These are phyloP conservation scores for Entomortierella parvispora DNA, from an alignment of 192 early-diverging fungal species.

Conservation along the genomic window DNA sequence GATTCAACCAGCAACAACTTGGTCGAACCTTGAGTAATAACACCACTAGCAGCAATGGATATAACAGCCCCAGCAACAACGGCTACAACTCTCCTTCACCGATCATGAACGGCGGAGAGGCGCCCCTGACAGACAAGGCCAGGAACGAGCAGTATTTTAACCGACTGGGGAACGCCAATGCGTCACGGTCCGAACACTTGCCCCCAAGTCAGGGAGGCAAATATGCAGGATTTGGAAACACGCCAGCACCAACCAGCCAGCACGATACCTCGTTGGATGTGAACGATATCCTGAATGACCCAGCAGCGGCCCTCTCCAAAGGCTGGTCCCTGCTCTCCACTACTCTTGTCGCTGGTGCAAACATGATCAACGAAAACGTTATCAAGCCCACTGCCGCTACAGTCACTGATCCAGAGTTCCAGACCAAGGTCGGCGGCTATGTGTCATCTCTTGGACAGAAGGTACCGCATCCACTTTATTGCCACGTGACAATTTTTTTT, in stretches of 20 bases:
- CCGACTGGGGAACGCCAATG: slow-evolving; percentile 68
- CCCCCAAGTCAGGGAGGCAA: slow-evolving; percentile 83
- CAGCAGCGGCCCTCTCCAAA: slow-evolving; percentile 71
- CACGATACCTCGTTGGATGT: slow-evolving; percentile 49
- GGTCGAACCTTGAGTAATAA: slow-evolving; percentile 24
- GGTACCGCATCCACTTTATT: slow-evolving; percentile 23
- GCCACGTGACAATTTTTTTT: not conserved
- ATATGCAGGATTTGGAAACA: slow-evolving; percentile 79
- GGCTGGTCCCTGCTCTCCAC: slow-evolving; percentile 73
- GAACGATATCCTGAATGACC: slow-evolving; percentile 75
- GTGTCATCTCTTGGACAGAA: slow-evolving; percentile 67
- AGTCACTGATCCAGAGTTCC: slow-evolving; percentile 73
- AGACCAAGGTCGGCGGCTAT: slow-evolving; percentile 69
- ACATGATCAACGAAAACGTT: slow-evolving; percentile 70
- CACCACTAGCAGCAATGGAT: slow-evolving; percentile 12
- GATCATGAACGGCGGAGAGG: slow-evolving; percentile 15
- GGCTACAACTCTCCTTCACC: slow-evolving; percentile 9
- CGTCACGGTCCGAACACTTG: slow-evolving; percentile 62
- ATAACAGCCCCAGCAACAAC: slow-evolving; percentile 34
- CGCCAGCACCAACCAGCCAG: slow-evolving; percentile 46
- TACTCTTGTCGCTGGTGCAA: slow-evolving; percentile 66
- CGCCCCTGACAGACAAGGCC: slow-evolving; percentile 58
- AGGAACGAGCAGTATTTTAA: slow-evolving; percentile 86
- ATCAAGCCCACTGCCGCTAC: slow-evolving; percentile 71
- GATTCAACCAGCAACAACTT: slow-evolving; percentile 38